Base-by-base conservation (phyloP, 1,284 basidiomycete species). In the Vanrija sp. region DNA sequence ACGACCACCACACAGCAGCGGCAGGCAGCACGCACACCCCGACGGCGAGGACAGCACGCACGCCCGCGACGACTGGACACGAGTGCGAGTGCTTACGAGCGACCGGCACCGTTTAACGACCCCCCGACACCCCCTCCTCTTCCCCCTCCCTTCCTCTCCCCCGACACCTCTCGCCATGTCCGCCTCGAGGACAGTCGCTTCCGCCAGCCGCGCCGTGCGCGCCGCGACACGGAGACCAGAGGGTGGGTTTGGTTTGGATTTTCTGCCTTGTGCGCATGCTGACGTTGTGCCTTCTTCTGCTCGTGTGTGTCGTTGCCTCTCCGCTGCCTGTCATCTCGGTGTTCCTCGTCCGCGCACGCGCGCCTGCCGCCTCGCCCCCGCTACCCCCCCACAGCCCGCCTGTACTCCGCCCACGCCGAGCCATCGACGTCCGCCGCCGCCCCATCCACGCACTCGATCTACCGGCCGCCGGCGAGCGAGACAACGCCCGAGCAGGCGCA, bases 401-500 rank as follows among this genome's bases (percentile, higher is more conserved):
- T 38, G 19, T 43, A 42, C 43, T 39, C 51, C 16, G 28, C 55
- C n/a, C 54, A 54, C 45, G 47, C 52, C 45, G 19, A 16, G 23
- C 38, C 19, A 38, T n/a, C 46, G 21, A 15, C 39, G 25, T 16
- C 38, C 5, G 9, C 16, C 18, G 14, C 39, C 23, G 19, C 59
- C 6, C 47, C 55, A 18, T 26, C 49, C 14, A 21, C 38, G 10
- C 21, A 21, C 43, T 28, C 54, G 16, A 21, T 56, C 52, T 28
- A 28, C 28, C 28, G 28, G 7, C 28, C 7, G 28, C 28, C 6
- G 7, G 28, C 28, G 28, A 10, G 6, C 28, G 28, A 28, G 28
- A 28, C 28, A 10, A 65, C 64, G 15, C 52, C 62, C 14, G 43
- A 42, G 40, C 25, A 53, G 16, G 75, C 75, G 21, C 63, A 65